Evolutionary conservation across 805 yeast species (phyloP), one percentile per base, ranked within the genome.

Genomic region (Kluyveromyces aestuarii): DNA sequence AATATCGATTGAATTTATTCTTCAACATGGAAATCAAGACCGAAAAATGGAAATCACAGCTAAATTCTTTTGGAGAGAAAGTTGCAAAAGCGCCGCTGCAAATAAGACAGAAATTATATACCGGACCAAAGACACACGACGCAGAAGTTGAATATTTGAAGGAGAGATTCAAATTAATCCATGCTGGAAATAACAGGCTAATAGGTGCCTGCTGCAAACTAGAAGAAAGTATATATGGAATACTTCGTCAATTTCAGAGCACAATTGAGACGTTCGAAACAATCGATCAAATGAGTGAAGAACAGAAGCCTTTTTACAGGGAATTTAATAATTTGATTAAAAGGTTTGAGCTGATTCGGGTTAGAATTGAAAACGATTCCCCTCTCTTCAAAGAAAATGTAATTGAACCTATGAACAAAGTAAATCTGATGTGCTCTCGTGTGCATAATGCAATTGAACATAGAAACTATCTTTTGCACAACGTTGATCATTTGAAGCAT

Each of bases 361-460:
- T 37, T 13, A 37, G 30, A 33, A 47, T 50, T 8, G 38, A 37
- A 6, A 44, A 40, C 11, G 58, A 57, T 25, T 45, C 57, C 27
- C 40, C 46, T 14, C 49, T 55, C 21, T 51, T 58, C 37, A 53
- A 55, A 30, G 39, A 46, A 7, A 52, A 52, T n/a, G 51, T 55
- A n/a, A 50, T 49, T 8, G 44, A 41, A 18, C 62, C 62, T 17
- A 36, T 58, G 41, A 44, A 37, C 8, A 37, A 27, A 10, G 16
- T 57, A 6, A 43, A 46, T 17, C 40, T 43, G 4, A 41, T 52
- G 2, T 54, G 57, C 33, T 13, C 18, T 13, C 44, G 36, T n/a
- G 38, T 50, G 11, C 45, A 42, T 16, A n/a, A 40, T 6, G 21
- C 47, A 2, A 27, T 47, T 13, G 45, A 43, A 6, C 35, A 36